phyloP scores from a whole-genome alignment of 2,329 filamentous ascomycete genomes.

The Colletotrichum camelliae region DNA sequence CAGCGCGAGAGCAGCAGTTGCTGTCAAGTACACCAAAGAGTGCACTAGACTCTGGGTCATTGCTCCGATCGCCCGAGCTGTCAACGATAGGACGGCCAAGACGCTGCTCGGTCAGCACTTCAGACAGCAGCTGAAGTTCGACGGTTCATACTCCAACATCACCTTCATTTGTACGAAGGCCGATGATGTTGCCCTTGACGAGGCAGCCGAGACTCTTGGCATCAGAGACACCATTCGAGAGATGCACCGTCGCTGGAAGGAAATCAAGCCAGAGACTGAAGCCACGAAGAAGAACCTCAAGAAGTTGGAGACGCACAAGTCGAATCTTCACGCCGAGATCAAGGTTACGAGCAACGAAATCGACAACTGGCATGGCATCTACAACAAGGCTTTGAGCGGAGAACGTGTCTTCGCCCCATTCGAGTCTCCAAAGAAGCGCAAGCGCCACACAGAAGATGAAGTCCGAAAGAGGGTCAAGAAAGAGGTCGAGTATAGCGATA shows the following conservation, averaged over 20 bases:
- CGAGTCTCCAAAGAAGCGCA: neutral
- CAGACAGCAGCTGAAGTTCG: slow-evolving; percentile 64
- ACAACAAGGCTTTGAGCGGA: neutral
- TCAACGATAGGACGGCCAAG: slow-evolving; percentile 65
- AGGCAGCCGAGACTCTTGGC: slow-evolving; percentile 39
- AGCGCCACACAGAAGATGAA: neutral
- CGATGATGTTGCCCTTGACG: slow-evolving; percentile 56
- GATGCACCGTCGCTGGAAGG: neutral
- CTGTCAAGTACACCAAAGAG: slow-evolving; percentile 63
- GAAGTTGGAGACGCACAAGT: neutral
- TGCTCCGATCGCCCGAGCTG: slow-evolving; percentile 64
- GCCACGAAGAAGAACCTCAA: neutral
- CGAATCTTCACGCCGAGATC: neutral
- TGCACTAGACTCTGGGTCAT: slow-evolving; percentile 67
- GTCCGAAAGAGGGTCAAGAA: neutral
- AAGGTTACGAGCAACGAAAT: neutral
- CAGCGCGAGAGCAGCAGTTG: slow-evolving; percentile 62
- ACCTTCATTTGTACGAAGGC: slow-evolving; percentile 70
- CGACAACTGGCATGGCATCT: neutral
- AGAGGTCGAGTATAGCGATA: neutral
- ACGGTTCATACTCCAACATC: slow-evolving; percentile 56
- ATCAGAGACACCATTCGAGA: neutral
- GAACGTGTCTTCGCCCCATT: neutral
- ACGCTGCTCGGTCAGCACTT: slow-evolving; percentile 61
- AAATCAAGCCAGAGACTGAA: neutral